These are phyloP conservation scores for Nicotiana knightiana DNA, from an alignment of 257 asterid species.

Conservation along the genomic window DNA sequence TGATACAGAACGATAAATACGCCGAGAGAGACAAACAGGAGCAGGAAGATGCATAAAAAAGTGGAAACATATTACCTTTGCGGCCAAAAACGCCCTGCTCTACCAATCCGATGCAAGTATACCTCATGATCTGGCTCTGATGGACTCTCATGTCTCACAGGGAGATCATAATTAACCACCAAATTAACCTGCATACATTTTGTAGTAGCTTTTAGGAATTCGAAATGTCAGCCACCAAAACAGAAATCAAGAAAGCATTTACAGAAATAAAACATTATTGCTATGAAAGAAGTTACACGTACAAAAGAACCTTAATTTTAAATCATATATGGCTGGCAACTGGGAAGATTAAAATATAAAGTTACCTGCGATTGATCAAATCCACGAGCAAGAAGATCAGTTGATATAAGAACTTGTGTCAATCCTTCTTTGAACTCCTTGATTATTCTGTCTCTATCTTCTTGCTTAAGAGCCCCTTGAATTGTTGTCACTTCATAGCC, in stretches of 20 bases:
- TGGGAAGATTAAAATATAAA: neutral
- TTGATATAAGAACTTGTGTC: constrained; percentile 87
- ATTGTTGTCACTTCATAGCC: constrained; percentile 93
- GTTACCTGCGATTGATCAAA: constrained; percentile 86
- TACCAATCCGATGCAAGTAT: constrained; percentile 89
- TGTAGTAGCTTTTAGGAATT: neutral
- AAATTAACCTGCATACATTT: constrained; percentile 62
- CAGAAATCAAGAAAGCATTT: neutral
- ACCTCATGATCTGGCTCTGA: constrained; percentile 82
- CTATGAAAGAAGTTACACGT: neutral
- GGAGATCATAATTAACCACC: constrained; percentile 88
- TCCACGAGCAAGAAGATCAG: constrained; percentile 93
- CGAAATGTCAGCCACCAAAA: neutral
- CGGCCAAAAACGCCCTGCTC: constrained; percentile 99
- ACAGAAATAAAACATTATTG: neutral
- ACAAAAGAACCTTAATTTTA: neutral
- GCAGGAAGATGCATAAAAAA: neutral
- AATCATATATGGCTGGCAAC: neutral
- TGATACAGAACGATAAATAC: neutral
- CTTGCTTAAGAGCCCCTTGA: constrained; percentile 74
- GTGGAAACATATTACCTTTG: constrained; percentile 46
- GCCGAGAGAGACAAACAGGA: neutral
- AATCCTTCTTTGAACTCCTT: constrained; percentile 84
- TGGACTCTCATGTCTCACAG: constrained; percentile 34
- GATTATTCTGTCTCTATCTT: constrained; percentile 66